Conservation (phyloP, 306 rosid genomes). For the Lathyrus aphaca region DNA sequence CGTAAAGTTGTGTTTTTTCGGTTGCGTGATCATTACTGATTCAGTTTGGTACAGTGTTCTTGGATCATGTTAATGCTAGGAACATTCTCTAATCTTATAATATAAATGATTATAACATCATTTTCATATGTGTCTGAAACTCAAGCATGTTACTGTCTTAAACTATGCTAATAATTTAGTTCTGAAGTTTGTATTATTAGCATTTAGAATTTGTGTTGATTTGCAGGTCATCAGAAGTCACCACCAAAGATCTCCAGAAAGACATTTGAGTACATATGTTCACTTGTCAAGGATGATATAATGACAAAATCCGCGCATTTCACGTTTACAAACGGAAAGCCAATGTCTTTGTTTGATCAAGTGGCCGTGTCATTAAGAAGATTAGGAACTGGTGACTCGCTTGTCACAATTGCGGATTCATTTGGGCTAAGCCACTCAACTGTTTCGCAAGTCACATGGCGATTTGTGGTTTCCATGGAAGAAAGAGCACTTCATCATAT, state of each 20-base stretch:
- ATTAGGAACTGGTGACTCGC: constrained; percentile 85
- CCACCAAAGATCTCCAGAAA: constrained; percentile 60
- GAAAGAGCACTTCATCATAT: constrained; percentile 74
- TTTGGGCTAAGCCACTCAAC: constrained; percentile 84
- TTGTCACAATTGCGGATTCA: constrained; percentile 67
- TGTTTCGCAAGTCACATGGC: constrained; percentile 87
- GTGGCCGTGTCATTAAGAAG: constrained; percentile 90
- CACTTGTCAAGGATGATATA: constrained; percentile 87
- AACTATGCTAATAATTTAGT: constrained; percentile 15
- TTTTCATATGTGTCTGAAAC: background rate
- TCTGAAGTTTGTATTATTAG: background rate
- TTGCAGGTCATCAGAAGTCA: constrained; percentile 61
- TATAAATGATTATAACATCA: constrained; percentile 11
- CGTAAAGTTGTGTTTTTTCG: background rate
- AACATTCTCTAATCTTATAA: constrained; percentile 13
- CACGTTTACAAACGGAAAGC: constrained; percentile 55
- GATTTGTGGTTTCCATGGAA: constrained; percentile 89
- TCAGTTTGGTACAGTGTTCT: constrained; percentile 11
- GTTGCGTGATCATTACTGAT: constrained; percentile 4
- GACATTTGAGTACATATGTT: constrained; percentile 80
- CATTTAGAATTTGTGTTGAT: constrained; percentile 23
- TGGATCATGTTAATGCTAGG: background rate
- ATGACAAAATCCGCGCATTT: constrained; percentile 65
- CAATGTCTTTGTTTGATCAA: constrained; percentile 64
- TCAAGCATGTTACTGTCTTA: constrained; percentile 13